Evolutionary conservation across 2,329 filamentous ascomycete species (phyloP), one percentile per base, ranked within the genome.

Genomic region (Penicillium sp.): DNA sequence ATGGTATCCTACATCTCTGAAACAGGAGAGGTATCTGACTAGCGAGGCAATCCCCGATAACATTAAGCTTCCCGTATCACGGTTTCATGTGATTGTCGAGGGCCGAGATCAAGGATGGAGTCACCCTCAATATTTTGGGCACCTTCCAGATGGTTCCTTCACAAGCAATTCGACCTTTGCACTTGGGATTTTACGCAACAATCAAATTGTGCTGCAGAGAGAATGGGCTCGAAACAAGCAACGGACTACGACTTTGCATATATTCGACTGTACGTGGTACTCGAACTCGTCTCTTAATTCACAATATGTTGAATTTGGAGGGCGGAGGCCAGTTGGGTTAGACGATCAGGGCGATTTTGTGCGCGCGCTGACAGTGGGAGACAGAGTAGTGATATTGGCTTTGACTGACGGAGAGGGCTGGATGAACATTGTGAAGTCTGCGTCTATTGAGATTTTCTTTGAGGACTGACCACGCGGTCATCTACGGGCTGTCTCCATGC

Each of bases 21-120:
- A 14, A n/a, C 5, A 27, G 22, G 29, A 21, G 16, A 44, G 42
- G 13, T 44, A 44, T 5, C 5, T 44, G 16, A 29, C 22, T 7
- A 44, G 42, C 21, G 42, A 44, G 10, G 18, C 10, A 10, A 44
- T 44, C 21, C 42, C 42, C 42, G n/a, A 27, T 27, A 5, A 44
- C 21, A 44, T 44, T 18, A 44, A 44, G 13, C 42, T 44, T 29
- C 42, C 42, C 22, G 42, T 44, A 21, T 44, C 42, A 21, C 42
- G 42, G 27, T 13, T 44, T n/a, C n/a, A 44, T 44, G 42, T 44
- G 2, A 18, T 44, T 27, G 42, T 44, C 22, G 42, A 44, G 42
- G 42, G 16, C 42, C 42, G 42, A 29, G 42, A 44, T 27, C 42
- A 44, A 44, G 42, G 42, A 44, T 44, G 42, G 42, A 44, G 42